phyloP scores from a whole-genome alignment of 2,329 filamentous ascomycete species.

The Magnaporthiopsis rhizophila region DNA sequence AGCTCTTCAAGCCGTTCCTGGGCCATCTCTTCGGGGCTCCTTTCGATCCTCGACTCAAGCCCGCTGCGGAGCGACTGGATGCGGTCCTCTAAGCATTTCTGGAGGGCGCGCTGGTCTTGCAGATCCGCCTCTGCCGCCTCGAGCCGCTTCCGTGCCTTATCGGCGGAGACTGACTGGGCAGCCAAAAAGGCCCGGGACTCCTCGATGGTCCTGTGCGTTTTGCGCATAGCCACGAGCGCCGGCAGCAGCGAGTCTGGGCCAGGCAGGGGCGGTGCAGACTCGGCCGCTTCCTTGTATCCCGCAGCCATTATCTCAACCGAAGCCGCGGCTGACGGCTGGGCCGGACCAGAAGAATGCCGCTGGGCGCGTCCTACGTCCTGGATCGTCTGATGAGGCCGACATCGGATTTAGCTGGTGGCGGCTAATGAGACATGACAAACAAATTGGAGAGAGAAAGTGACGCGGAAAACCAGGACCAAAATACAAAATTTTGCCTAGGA shows the following conservation, averaged over 20 bases:
- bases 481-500: not conserved
- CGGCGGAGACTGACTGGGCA: conserved; percentile 32
- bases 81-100: conserved; percentile 44
- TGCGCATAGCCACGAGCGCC: conserved; percentile 62
- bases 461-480: not conserved
- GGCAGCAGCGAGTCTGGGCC: conserved; percentile 60
- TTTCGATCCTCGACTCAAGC: conserved; percentile 47
- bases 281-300: conserved; percentile 57
- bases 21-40: conserved; percentile 52
- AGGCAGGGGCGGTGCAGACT: conserved; percentile 58
- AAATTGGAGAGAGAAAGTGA: not conserved
- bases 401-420: not conserved
- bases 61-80: conserved; percentile 52
- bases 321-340: conserved; percentile 14
- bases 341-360: not conserved
- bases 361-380: conserved; percentile 1
- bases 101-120: conserved; percentile 48
- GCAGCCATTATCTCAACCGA: conserved; percentile 46
- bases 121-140: conserved; percentile 43
- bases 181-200: conserved; percentile 55
- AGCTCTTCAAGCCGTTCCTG: conserved; percentile 56
- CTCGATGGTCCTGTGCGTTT: conserved; percentile 53
- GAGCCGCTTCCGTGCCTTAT: conserved; percentile 36
- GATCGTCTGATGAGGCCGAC: not conserved
- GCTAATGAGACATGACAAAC: not conserved